Base-by-base conservation (phyloP, 2,329 filamentous ascomycete species). In the Epichloe festucae region DNA sequence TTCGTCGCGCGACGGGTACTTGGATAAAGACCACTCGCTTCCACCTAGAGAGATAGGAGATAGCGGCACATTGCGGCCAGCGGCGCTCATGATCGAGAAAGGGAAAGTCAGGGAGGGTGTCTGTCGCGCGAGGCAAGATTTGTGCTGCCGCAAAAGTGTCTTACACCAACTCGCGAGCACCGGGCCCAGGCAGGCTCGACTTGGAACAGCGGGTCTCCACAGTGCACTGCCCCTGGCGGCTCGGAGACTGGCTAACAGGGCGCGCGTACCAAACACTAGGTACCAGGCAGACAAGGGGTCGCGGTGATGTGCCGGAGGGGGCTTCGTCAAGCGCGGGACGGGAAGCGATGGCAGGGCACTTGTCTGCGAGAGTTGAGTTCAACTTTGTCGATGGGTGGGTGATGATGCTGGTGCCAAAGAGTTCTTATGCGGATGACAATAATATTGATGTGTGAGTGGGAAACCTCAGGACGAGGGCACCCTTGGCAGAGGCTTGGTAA, bases 11-110 rank as follows among this genome's bases (percentile, higher is more conserved):
- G 71, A 70, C 56, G 81, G 77, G 67, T 88, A 87, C 63, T 82
- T 82, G 57, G 79, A 78, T 60, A 84, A 76, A 47, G 85, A 86
- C 84, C 85, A 93, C 67, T 93, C 88, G 74, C 82, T 89, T 67
- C 84, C 87, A 67, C 85, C 84, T 76, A 87, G 73, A 71, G 87
- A 93, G 67, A 89, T 78, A 64, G 88, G 87, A 65, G 88, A 90
- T 67, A 90, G 76, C 65, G 84, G 84, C 71, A 81, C 83, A 78
- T 85, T 82, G 71, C 79, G 79, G 66, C 75, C 78, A 65, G 74
- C 76, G 62, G 63, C 62, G 65, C 64, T 87, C 84, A 87, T 87
- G 72, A 67, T 78, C 59, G 56, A 59, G 60, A 52, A 50, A 52
- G 53, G 54, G 50, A 53, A 57, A 55, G 57, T 54, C 50, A 54